A percentile compares a stretch with the other conserved stretches of the same genome.
Evolutionary conservation across 768 basidiomycete species (phyloP).

Genomic region (Hygrocybe coccinea): DNA sequence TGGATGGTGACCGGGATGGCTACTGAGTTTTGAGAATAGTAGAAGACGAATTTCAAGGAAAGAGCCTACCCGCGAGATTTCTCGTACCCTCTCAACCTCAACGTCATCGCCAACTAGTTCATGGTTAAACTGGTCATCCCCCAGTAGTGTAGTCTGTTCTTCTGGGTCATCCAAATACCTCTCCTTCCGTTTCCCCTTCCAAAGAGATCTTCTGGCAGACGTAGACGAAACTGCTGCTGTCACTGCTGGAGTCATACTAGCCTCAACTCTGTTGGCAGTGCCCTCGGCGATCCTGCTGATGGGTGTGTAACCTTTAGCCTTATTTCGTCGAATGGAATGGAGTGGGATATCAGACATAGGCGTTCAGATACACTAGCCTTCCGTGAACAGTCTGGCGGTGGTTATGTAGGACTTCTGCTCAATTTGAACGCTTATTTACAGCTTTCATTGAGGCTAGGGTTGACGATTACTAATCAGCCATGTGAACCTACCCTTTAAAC

Average conservation of each 20-base stretch:
- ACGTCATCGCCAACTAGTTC: constrained; percentile 36
- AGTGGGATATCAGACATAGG: constrained; percentile 73
- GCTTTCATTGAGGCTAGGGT: too few relatives aligned
- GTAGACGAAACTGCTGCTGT: constrained; percentile 24
- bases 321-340: constrained; percentile 51
- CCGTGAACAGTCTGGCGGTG: background rate
- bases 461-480: too few relatives aligned
- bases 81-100: constrained; percentile 17
- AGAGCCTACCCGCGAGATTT: constrained; percentile 8
- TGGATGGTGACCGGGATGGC: constrained; percentile 23
- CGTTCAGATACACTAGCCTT: background rate
- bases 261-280: constrained; percentile 16
- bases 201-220: constrained; percentile 24
- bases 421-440: too few relatives aligned
- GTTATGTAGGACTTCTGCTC: too few relatives aligned
- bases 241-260: constrained; percentile 25
- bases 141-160: constrained; percentile 53
- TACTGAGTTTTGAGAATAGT: constrained; percentile 6
- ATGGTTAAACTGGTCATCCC: constrained; percentile 34
- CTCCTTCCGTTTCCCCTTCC: constrained; percentile 46
- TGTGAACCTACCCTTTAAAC: too few relatives aligned
- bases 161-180: constrained; percentile 60
- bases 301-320: constrained; percentile 42
- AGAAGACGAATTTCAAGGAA: constrained; percentile 10
- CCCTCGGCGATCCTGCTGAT: constrained; percentile 29